Evolutionary conservation across 129 eudicot species (phyloP).

Genomic region (Dittrichia graveolens): DNA sequence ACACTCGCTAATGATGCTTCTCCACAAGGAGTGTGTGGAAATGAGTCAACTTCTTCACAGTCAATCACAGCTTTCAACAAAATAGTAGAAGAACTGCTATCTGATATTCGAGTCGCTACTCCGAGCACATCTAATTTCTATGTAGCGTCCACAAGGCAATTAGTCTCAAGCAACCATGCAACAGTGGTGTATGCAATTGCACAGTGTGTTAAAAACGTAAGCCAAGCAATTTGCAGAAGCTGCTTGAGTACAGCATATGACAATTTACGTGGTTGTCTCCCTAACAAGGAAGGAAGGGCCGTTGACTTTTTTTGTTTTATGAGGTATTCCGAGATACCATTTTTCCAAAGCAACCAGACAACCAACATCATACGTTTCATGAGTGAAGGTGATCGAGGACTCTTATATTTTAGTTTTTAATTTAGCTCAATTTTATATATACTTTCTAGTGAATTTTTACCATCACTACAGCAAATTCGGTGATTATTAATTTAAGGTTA

Average conservation of each 20-base stretch:
- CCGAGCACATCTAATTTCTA: constrained; percentile 49
- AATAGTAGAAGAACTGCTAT: constrained; percentile 32
- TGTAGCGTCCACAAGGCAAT: constrained; percentile 52
- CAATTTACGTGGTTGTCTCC: constrained; percentile 50
- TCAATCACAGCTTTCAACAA: constrained; percentile 35
- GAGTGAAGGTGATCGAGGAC: constrained; percentile 40
- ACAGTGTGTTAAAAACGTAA: constrained; percentile 47
- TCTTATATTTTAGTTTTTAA: constrained; percentile 4
- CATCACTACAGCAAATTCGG: no score
- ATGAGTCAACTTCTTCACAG: constrained; percentile 18
- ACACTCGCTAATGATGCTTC: constrained; percentile 36
- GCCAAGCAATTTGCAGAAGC: constrained; percentile 39
- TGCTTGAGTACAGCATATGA: constrained; percentile 53
- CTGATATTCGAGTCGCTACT: constrained; percentile 46
- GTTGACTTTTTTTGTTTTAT: constrained; percentile 51
- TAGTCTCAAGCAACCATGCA: constrained; percentile 16
- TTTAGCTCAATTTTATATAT: background rate
- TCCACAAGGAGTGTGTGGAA: constrained; percentile 38
- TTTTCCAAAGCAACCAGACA: constrained; percentile 37
- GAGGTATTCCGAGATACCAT: constrained; percentile 48
- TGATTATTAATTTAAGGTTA: no score
- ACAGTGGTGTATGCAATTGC: constrained; percentile 48
- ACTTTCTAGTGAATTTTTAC: no score
- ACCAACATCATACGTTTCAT: constrained; percentile 42
- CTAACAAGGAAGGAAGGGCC: constrained; percentile 49